Conservation (phyloP, 176 grass and related monocot species). For the Thinopyrum elongatum region DNA sequence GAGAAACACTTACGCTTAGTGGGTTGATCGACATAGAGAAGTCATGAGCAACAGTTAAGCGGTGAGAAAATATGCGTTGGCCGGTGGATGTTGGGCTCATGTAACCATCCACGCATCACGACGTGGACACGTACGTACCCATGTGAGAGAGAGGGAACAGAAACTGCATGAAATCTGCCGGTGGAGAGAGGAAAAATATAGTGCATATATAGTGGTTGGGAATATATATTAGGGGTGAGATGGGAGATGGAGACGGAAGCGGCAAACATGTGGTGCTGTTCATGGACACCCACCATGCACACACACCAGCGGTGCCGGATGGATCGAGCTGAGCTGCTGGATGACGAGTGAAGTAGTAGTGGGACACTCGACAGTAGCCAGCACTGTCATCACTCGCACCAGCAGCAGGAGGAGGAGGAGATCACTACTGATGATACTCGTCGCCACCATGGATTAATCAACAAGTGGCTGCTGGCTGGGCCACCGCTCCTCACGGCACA, state of each 20-base stretch:
- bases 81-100: not conserved
- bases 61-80: not conserved
- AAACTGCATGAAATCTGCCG: slow-evolving; percentile 6
- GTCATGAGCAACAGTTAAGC: not conserved
- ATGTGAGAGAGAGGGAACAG: not conserved
- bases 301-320: not conserved
- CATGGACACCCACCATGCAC: slow-evolving; percentile 30
- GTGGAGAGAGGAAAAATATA: not conserved
- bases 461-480: slow-evolving; percentile 12
- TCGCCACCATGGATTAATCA: not conserved
- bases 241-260: slow-evolving; percentile 10
- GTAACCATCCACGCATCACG: not conserved
- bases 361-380: slow-evolving; percentile 24
- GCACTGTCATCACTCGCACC: not conserved
- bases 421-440: not conserved
- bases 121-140: not conserved
- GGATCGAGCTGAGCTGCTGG: not conserved
- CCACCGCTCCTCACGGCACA: slow-evolving; percentile 24
- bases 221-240: not conserved
- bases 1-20: too few relatives aligned
- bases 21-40: not conserved
- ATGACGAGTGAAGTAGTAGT: slow-evolving; percentile 35
- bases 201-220: not conserved
- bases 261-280: slow-evolving; percentile 40
- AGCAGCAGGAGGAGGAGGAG: not conserved